phyloP scores from a whole-genome alignment of 441 rosid species.

The Manihot esculenta region DNA sequence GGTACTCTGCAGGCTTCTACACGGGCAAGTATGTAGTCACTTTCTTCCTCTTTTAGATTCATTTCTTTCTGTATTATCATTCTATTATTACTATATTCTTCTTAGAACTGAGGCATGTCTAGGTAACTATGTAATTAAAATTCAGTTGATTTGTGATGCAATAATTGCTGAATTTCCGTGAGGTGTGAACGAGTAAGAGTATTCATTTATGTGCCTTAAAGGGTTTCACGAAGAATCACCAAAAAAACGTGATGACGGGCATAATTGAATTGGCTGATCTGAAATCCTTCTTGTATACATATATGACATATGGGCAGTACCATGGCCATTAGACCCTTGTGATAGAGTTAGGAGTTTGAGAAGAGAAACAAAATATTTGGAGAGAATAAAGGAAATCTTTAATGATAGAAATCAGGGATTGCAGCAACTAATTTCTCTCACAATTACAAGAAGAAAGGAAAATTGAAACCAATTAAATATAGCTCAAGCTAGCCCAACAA shows the following conservation, averaged over 20 bases:
- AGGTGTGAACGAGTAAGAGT: not conserved
- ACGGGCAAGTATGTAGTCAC: slow-evolving; percentile 60
- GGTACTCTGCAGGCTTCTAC: slow-evolving; percentile 68
- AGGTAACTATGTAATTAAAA: not conserved
- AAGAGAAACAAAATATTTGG: too few species aligned
- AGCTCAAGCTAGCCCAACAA: too few species aligned
- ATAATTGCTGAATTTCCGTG: not conserved
- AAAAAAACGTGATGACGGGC: not conserved
- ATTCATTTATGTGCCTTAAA: not conserved
- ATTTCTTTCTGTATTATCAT: not conserved
- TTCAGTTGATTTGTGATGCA: not conserved
- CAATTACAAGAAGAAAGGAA: too few species aligned
- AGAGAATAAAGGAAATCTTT: too few species aligned
- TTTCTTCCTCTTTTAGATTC: not conserved
- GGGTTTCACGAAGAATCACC: not conserved
- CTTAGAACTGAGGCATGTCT: not conserved
- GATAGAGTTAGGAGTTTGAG: too few species aligned
- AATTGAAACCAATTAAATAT: too few species aligned
- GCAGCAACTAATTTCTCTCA: too few species aligned
- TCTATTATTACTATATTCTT: not conserved
- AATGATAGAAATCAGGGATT: too few species aligned
- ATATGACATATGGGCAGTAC: not conserved
- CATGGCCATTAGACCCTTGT: not conserved
- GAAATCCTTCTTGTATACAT: not conserved
- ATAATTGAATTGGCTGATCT: not conserved